Base-by-base conservation (phyloP, 2,329 filamentous ascomycete genomes). In the Penicillium sp. region DNA sequence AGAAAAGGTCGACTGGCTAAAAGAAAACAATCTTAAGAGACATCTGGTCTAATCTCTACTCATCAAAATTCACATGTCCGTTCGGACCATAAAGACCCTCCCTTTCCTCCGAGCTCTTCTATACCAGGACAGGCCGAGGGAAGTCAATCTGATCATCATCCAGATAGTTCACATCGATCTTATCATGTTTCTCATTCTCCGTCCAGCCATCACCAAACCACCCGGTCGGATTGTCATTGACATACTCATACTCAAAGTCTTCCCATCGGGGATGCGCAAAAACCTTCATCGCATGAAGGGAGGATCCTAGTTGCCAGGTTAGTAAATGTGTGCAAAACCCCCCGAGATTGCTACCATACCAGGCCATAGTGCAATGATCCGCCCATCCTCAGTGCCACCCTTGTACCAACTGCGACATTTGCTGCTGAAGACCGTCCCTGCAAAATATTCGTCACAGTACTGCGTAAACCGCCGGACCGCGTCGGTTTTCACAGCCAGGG, bases 361-460 rank as follows among this genome's bases (percentile, higher is more conserved):
- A 47, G 75, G 74, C 73, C 74, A 77, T 7, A 77, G 55, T 25
- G 68, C 73, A 11, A 67, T 69, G 34, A 77, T 61, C 20, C 70
- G 65, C 28, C 72, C 72, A 38, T 71, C 66, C 39, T 72, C 63
- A 0, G 65, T 68, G 2, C 74, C 73, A 25, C 71, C 71, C 57
- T 76, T 77, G 50, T 76, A 76, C 76, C 76, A 78, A 54, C 74
- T 76, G 14, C 71, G 69, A 58, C 75, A 77, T 22, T 73, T 69
- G 47, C 67, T 58, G n/a, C 64, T 62, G 57, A 72, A 77, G 5
- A 77, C 74, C 1, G 74, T 77, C 28, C 63, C 63, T 10, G 65
- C 64, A 54, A 76, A 74, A 57, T 75, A 76, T 37, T 73, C 63
- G 55, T 77, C 73, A 37, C 73, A 72, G 39, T 76, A 67, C 31